Percentiles rank a stretch among this genome's conserved stretches.
Evolutionary conservation across 116 monocot genomes (phyloP).

Genomic region (Dioscorea cayenensis): DNA sequence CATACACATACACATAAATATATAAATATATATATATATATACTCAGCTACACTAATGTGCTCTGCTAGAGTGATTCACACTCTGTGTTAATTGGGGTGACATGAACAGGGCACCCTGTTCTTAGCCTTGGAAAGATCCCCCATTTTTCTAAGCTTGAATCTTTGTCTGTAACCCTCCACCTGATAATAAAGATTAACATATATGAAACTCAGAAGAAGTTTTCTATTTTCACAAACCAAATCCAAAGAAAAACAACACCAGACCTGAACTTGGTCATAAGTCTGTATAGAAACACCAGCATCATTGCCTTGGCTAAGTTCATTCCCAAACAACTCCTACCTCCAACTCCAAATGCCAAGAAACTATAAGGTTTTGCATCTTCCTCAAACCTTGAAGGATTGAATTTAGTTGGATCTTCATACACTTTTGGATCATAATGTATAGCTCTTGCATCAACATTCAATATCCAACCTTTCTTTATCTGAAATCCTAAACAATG

Average conservation of each 20-base stretch:
- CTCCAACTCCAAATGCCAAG: slow-evolving; percentile 67
- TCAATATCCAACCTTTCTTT: slow-evolving; percentile 71
- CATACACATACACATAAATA: too few relatives aligned
- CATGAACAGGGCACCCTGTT: slow-evolving; percentile 60
- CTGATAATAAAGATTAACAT: slow-evolving; percentile 14
- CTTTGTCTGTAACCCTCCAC: slow-evolving; percentile 55
- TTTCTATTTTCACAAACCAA: not conserved
- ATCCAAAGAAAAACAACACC: not conserved
- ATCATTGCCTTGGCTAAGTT: slow-evolving; percentile 81
- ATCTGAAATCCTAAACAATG: slow-evolving; percentile 47
- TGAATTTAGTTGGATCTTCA: slow-evolving; percentile 49
- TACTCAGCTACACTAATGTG: too few relatives aligned
- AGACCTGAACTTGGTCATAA: slow-evolving; percentile 61
- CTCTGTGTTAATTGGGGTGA: slow-evolving; percentile 13
- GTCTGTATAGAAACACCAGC: slow-evolving; percentile 66
- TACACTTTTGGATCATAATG: slow-evolving; percentile 48
- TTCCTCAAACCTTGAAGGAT: slow-evolving; percentile 66
- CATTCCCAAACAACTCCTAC: slow-evolving; percentile 80
- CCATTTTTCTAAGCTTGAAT: slow-evolving; percentile 52
- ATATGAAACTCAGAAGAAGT: not conserved
- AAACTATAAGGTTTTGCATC: slow-evolving; percentile 47
- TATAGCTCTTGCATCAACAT: slow-evolving; percentile 64
- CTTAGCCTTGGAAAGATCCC: slow-evolving; percentile 65
- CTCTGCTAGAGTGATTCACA: not conserved
- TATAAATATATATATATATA: too few relatives aligned